phyloP scores from a whole-genome alignment of 352 stramenopile genomes.

The Globisporangium takayamanum region DNA sequence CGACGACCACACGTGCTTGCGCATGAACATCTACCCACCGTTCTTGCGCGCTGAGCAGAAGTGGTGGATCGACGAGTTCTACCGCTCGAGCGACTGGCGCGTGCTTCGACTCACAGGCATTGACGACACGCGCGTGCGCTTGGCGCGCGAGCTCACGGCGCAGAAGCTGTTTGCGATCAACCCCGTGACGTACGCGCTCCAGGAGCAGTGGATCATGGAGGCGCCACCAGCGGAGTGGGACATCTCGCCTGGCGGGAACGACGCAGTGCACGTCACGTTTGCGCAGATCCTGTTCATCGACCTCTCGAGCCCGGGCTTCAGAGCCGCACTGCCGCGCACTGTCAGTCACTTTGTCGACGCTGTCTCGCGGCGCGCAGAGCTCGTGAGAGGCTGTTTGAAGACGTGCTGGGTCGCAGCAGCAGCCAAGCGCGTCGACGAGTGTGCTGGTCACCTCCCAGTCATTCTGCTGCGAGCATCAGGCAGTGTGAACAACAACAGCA shows the following conservation, averaged over 20 bases:
- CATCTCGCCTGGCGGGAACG: conserved; percentile 28
- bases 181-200: conserved; percentile 77
- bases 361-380: conserved; percentile 64
- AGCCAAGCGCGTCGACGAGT: conserved; percentile 68
- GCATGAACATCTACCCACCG: conserved; percentile 78
- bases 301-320: conserved; percentile 57
- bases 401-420: conserved; percentile 76
- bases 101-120: conserved; percentile 80
- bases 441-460: conserved; percentile 32
- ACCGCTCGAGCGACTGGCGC: conserved; percentile 68
- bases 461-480: neutral
- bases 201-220: conserved; percentile 85
- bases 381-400: conserved; percentile 82
- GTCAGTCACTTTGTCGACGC: conserved; percentile 85
- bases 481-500: neutral
- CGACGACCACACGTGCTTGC: conserved; percentile 54
- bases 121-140: conserved; percentile 32
- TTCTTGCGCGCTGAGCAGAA: conserved; percentile 77
- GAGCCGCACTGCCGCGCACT: conserved; percentile 58
- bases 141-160: conserved; percentile 33
- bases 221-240: conserved; percentile 67
- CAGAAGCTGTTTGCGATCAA: conserved; percentile 69
- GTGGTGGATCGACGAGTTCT: conserved; percentile 80
- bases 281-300: conserved; percentile 81
- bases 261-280: conserved; percentile 32